These are phyloP conservation scores for Kodamaea fukazawae DNA, from an alignment of 805 yeast genomes.

Conservation along the genomic window DNA sequence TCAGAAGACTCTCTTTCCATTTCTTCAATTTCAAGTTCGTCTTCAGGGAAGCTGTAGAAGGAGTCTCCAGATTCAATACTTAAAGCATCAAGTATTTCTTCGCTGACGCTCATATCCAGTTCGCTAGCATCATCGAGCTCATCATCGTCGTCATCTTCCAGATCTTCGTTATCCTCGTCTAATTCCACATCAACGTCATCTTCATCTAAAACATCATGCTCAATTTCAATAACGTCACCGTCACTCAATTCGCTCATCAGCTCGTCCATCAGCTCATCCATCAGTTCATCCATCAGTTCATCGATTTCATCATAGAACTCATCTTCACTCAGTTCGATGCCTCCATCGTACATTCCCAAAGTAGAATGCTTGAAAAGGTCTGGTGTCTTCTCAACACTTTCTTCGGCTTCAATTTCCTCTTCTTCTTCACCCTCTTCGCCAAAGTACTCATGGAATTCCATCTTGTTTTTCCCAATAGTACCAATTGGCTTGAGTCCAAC, in stretches of 20 bases:
- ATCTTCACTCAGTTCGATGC: conserved; percentile 56
- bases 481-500: conserved; percentile 59
- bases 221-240: conserved; percentile 13
- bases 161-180: conserved; percentile 11
- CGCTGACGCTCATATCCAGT: too few relatives aligned
- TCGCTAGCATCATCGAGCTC: conserved; percentile 44
- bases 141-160: conserved; percentile 16
- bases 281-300: conserved; percentile 19
- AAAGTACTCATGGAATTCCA: conserved; percentile 58
- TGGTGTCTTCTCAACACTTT: conserved; percentile 72
- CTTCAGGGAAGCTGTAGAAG: conserved; percentile 20
- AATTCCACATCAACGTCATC: conserved; percentile 24
- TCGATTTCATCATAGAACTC: conserved; percentile 18
- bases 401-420: conserved; percentile 44
- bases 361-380: conserved; percentile 86
- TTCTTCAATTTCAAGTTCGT: conserved; percentile 31
- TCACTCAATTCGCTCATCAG: too few relatives aligned
- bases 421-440: conserved; percentile 54
- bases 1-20: conserved; percentile 23
- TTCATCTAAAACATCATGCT: conserved; percentile 9
- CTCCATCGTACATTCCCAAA: conserved; percentile 90
- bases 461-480: conserved; percentile 53
- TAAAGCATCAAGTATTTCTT: conserved; percentile 33
- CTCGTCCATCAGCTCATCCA: conserved; percentile 30
- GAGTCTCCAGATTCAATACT: conserved; percentile 30